Evolutionary conservation across 371 early-diverging fungal genomes (phyloP).

Genomic region (Mortierella sp.): DNA sequence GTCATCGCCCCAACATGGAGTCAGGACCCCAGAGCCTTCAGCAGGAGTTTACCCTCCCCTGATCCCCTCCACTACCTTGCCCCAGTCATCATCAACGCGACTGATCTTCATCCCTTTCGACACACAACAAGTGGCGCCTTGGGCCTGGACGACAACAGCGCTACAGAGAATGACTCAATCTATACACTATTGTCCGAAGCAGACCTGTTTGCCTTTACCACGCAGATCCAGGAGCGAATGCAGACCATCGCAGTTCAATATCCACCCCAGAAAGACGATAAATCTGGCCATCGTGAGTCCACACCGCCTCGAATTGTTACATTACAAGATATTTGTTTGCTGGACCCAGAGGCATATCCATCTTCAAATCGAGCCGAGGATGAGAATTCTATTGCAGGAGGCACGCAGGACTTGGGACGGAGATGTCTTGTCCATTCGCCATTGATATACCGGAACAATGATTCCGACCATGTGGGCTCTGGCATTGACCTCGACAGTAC

Average conservation of each 20-base stretch:
- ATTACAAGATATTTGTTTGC: conserved; percentile 30
- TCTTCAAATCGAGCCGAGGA: neutral
- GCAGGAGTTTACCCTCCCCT: conserved; percentile 24
- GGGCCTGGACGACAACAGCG: neutral
- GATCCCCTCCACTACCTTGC: conserved; percentile 43
- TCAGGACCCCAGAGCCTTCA: conserved; percentile 39
- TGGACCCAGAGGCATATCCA: neutral
- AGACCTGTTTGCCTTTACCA: conserved; percentile 28
- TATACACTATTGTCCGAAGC: conserved; percentile 4
- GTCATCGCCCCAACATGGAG: conserved; percentile 48
- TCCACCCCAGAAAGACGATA: conserved; percentile 13
- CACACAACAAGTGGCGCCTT: neutral
- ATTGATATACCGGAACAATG: conserved; percentile 63
- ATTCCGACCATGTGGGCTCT: conserved; percentile 6
- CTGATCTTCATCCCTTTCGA: conserved; percentile 10
- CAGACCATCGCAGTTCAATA: conserved; percentile 38
- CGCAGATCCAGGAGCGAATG: conserved; percentile 35
- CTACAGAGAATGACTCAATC: neutral
- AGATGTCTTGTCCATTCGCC: conserved; percentile 73
- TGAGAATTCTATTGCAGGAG: neutral
- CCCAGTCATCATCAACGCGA: conserved; percentile 50
- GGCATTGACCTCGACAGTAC: conserved; percentile 5
- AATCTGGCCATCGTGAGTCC: neutral
- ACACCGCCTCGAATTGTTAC: conserved; percentile 18
- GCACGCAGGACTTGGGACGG: neutral